Evolutionary conservation across 1,139 yeast genomes (phyloP).

Genomic region (Candida sanyaensis): DNA sequence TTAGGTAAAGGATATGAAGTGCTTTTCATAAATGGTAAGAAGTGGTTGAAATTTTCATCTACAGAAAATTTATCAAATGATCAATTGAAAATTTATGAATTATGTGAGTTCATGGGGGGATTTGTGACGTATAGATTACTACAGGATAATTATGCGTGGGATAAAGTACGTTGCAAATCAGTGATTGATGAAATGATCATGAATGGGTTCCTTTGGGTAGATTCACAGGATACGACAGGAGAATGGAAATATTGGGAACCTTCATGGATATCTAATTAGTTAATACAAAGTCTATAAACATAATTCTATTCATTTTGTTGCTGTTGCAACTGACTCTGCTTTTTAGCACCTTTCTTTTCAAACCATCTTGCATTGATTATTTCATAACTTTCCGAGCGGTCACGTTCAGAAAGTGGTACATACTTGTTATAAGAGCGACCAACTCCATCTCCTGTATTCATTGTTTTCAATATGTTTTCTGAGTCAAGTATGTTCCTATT

Average conservation of each 20-base stretch:
- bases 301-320: background rate
- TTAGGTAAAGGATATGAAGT: slow-evolving; percentile 43
- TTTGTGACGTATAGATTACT: slow-evolving; percentile 65
- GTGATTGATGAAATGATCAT: slow-evolving; percentile 79
- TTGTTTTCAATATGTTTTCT: slow-evolving; percentile 9
- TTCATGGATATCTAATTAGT: slow-evolving; percentile 35
- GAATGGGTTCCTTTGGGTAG: slow-evolving; percentile 84
- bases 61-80: slow-evolving; percentile 49
- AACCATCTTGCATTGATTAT: slow-evolving; percentile 66
- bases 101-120: slow-evolving; percentile 68
- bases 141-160: slow-evolving; percentile 77
- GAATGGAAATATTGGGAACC: slow-evolving; percentile 69
- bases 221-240: slow-evolving; percentile 46
- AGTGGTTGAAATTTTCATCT: slow-evolving; percentile 43
- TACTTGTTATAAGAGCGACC: slow-evolving; percentile 61
- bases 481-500: slow-evolving; percentile 4
- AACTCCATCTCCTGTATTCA: slow-evolving; percentile 72
- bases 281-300: background rate
- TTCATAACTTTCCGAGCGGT: slow-evolving; percentile 62
- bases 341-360: slow-evolving; percentile 34
- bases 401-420: slow-evolving; percentile 59
- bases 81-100: slow-evolving; percentile 68
- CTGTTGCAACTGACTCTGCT: background rate
- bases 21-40: slow-evolving; percentile 31
- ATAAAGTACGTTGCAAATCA: slow-evolving; percentile 55